These are phyloP conservation scores for Daldinia eschscholtzii DNA, from an alignment of 2,329 filamentous ascomycete genomes.

Conservation along the genomic window DNA sequence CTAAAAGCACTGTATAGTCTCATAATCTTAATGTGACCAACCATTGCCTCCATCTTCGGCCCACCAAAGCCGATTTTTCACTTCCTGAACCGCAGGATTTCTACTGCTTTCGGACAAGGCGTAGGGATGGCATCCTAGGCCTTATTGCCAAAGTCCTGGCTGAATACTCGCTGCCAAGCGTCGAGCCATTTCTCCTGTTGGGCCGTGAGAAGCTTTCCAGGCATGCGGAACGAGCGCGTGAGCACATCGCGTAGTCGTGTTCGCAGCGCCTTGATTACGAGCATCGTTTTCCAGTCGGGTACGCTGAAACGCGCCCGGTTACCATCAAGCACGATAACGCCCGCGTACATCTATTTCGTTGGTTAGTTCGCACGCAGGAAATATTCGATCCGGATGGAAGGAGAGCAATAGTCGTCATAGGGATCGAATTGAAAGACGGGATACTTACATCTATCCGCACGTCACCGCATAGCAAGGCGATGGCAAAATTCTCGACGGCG, in stretches of 20 bases:
- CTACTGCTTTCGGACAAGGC: neutral
- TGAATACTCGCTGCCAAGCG: constrained; percentile 78
- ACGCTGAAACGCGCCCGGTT: constrained; percentile 88
- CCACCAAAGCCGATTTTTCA: neutral
- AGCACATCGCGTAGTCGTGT: constrained; percentile 81
- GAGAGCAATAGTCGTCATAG: neutral
- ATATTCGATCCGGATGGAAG: neutral
- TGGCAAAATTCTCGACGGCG: constrained; percentile 82
- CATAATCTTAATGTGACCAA: neutral
- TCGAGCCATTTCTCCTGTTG: constrained; percentile 81
- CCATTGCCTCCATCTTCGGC: too few species aligned
- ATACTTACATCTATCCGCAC: constrained; percentile 81
- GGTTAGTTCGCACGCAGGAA: constrained; percentile 18
- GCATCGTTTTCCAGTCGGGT: constrained; percentile 88
- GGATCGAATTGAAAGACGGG: neutral
- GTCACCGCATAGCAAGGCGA: constrained; percentile 88
- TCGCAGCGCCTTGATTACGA: constrained; percentile 87
- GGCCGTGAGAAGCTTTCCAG: constrained; percentile 71
- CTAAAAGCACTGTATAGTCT: neutral
- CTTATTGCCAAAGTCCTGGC: constrained; percentile 57
- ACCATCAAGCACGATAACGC: constrained; percentile 87
- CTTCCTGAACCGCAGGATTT: constrained; percentile 7
- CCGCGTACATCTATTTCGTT: constrained; percentile 77
- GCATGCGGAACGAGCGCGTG: constrained; percentile 75
- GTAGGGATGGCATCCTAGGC: constrained; percentile 22